phyloP scores from a whole-genome alignment of 805 yeast genomes.

The Kluyveromyces nonfermentans region DNA sequence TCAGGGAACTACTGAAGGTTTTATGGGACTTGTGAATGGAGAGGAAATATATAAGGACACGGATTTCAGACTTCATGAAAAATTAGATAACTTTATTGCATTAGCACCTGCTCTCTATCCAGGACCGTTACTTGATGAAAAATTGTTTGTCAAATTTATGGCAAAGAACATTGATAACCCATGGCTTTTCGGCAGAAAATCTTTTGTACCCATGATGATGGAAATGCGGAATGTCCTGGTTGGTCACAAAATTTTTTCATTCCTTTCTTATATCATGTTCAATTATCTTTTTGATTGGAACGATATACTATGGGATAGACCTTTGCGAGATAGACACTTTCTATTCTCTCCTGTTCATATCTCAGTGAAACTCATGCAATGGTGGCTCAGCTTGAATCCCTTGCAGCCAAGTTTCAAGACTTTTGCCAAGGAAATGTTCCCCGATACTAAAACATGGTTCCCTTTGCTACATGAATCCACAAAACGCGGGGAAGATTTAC shows the following conservation, averaged over 20 bases:
- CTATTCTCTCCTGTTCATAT: slow-evolving; percentile 80
- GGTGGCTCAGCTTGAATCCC: slow-evolving; percentile 69
- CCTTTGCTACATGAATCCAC: slow-evolving; percentile 15
- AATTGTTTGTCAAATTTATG: slow-evolving; percentile 53
- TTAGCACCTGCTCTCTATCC: slow-evolving; percentile 90
- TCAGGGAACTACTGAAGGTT: slow-evolving; percentile 87
- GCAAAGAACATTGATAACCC: slow-evolving; percentile 40
- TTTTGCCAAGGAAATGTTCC: slow-evolving; percentile 36
- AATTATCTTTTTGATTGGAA: slow-evolving; percentile 84
- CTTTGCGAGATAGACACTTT: slow-evolving; percentile 63
- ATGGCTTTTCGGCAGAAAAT: slow-evolving; percentile 60
- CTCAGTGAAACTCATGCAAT: slow-evolving; percentile 71
- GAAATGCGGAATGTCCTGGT: slow-evolving; percentile 42
- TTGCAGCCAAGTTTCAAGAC: slow-evolving; percentile 35
- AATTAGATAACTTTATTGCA: slow-evolving; percentile 60
- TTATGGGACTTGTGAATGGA: slow-evolving; percentile 52
- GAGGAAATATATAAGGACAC: slow-evolving; percentile 17
- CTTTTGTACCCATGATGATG: slow-evolving; percentile 74
- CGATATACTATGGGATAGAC: slow-evolving; percentile 64
- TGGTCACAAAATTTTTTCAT: slow-evolving; percentile 45
- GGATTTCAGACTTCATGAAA: slow-evolving; percentile 37
- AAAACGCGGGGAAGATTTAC: slow-evolving; percentile 11
- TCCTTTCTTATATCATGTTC: slow-evolving; percentile 70
- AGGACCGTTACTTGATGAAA: slow-evolving; percentile 60
- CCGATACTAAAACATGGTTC: slow-evolving; percentile 49